Percentiles rank a stretch among this genome's conserved stretches.
Evolutionary conservation across 2,329 filamentous ascomycete species (phyloP).

Genomic region (Alternaria panax): DNA sequence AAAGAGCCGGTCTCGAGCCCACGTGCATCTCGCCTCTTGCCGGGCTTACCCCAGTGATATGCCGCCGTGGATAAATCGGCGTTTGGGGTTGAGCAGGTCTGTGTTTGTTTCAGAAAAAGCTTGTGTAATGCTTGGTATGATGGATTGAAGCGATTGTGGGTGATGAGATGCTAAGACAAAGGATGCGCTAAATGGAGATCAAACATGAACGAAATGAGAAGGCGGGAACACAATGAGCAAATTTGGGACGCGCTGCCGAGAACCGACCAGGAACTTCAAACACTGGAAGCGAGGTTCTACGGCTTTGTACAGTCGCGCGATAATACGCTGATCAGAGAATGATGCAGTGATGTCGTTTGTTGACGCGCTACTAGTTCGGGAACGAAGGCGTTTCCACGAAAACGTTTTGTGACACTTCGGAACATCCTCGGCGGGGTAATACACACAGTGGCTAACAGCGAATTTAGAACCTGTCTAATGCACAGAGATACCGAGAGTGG

Average conservation of each 20-base stretch:
- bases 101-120: constrained; percentile 19
- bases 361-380: background rate
- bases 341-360: background rate
- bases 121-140: constrained; percentile 25
- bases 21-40: constrained; percentile 14
- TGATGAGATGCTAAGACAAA: constrained; percentile 25
- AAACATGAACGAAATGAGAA: constrained; percentile 44
- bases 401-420: constrained; percentile 5
- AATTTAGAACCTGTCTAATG: constrained; percentile 1
- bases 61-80: constrained; percentile 3
- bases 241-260: constrained; percentile 1
- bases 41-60: constrained; percentile 9
- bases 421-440: constrained; percentile 4
- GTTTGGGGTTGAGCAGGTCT: constrained; percentile 14
- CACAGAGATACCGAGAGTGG: constrained; percentile 4
- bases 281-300: background rate
- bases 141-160: constrained; percentile 8
- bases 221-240: constrained; percentile 19
- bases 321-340: background rate
- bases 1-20: background rate
- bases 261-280: background rate
- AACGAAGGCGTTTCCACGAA: constrained; percentile 1
- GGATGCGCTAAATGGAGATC: constrained; percentile 38
- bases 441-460: background rate
- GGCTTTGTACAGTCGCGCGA: background rate